A percentile compares a stretch with the other conserved stretches of the same genome.
Conservation (phyloP, 2,329 filamentous ascomycete species). For the Pseudogymnoascus sp. region DNA sequence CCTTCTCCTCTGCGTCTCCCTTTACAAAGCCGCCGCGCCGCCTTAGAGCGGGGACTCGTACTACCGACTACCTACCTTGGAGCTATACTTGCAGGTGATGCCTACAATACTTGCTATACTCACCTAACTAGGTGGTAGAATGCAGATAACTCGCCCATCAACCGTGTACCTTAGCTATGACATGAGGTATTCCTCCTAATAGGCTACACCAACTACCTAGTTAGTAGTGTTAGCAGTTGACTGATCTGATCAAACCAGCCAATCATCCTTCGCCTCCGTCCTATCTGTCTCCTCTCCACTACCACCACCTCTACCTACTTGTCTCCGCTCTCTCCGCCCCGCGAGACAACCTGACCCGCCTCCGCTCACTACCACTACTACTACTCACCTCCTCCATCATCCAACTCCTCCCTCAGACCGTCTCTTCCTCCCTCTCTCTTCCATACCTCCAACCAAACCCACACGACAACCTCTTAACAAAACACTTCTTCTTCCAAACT, state of each 20-base stretch:
- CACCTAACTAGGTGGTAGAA: not conserved
- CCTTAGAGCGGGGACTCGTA: not conserved
- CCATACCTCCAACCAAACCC: constrained; percentile 16
- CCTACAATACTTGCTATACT: not conserved
- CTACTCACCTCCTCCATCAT: not conserved
- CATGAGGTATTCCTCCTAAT: not conserved
- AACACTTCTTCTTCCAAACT: not conserved
- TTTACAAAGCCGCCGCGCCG: not conserved
- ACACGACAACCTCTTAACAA: not conserved
- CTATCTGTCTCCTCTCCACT: constrained; percentile 14
- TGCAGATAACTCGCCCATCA: too few relatives aligned
- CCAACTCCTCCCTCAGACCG: constrained; percentile 10
- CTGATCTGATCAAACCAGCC: not conserved
- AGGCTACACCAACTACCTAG: not conserved
- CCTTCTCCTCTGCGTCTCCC: too few relatives aligned
- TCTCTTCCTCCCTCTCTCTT: constrained; percentile 17
- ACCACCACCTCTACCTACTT: too few relatives aligned
- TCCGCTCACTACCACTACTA: too few relatives aligned
- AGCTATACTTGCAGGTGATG: not conserved
- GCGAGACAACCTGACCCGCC: not conserved
- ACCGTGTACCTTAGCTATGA: not conserved
- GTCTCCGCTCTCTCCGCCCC: constrained; percentile 9
- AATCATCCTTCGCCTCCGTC: not conserved
- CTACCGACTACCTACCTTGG: not conserved
- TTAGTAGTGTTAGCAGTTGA: not conserved